phyloP scores from a whole-genome alignment of 176 grass and related monocot species.

The Leersia perrieri region DNA sequence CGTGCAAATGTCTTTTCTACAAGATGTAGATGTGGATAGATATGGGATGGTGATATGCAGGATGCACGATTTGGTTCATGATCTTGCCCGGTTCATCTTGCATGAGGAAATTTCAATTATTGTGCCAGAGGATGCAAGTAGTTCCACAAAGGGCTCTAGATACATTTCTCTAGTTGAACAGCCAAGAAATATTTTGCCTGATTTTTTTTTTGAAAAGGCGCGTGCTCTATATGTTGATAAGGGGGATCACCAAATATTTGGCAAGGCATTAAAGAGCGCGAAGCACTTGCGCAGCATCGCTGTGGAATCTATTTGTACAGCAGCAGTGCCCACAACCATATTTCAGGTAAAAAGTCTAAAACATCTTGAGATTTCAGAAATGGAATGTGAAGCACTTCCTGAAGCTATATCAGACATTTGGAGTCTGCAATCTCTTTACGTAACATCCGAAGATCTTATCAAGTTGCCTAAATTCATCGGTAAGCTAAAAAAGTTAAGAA shows the following conservation, averaged over 20 bases:
- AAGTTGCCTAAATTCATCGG: conserved; percentile 11
- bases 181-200: not conserved
- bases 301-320: not conserved
- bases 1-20: conserved; percentile 30
- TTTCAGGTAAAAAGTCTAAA: not conserved
- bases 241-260: not conserved
- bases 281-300: not conserved
- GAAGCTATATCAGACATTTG: conserved; percentile 6
- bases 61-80: conserved; percentile 48
- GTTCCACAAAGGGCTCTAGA: not conserved
- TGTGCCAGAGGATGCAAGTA: not conserved
- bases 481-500: not conserved
- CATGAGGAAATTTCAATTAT: not conserved
- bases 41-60: not conserved
- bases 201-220: not conserved
- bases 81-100: conserved; percentile 17
- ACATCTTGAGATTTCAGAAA: not conserved
- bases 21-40: not conserved
- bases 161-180: not conserved
- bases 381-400: not conserved
- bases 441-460: not conserved
- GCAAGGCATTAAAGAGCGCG: not conserved
- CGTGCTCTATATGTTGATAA: not conserved
- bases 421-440: not conserved
- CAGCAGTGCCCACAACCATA: not conserved